phyloP scores from a whole-genome alignment of 78 protist genomes.

The Thecamonas trahens region DNA sequence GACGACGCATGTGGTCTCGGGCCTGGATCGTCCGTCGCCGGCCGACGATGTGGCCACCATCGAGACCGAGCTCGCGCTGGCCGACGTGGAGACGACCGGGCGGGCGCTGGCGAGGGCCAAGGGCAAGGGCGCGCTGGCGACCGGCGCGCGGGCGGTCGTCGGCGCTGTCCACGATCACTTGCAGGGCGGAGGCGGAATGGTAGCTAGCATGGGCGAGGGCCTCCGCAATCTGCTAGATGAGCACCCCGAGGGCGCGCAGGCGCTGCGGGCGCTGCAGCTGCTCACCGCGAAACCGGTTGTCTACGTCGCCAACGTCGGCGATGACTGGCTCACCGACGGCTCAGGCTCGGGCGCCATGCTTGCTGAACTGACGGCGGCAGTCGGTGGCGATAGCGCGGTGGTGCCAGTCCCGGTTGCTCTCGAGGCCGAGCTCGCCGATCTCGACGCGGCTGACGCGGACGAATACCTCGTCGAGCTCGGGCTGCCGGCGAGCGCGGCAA shows the following conservation, averaged over 20 bases:
- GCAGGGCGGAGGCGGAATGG: not conserved
- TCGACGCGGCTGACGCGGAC: not conserved
- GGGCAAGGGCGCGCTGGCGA: slow-evolving; percentile 23
- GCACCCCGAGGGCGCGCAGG: not conserved
- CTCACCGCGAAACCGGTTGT: slow-evolving; percentile 71
- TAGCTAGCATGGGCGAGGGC: not conserved
- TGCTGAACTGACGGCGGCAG: not conserved
- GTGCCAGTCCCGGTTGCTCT: not conserved
- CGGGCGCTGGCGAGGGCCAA: slow-evolving; percentile 48
- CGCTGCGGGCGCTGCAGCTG: slow-evolving; percentile 8
- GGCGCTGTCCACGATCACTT: too few species aligned
- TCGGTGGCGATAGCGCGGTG: not conserved
- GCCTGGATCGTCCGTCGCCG: slow-evolving; percentile 59
- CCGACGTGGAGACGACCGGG: slow-evolving; percentile 52
- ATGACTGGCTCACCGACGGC: too few species aligned
- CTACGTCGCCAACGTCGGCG: slow-evolving; percentile 57
- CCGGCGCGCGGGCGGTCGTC: too few species aligned
- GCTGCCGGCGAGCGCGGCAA: too few species aligned
- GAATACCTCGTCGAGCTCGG: not conserved
- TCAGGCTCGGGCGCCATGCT: too few species aligned
- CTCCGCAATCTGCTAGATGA: not conserved
- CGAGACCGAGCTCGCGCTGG: slow-evolving; percentile 36
- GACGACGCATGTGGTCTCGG: slow-evolving; percentile 63
- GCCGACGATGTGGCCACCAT: slow-evolving; percentile 1
- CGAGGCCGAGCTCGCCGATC: slow-evolving; percentile 4